These are phyloP conservation scores for Nymphaea colorata DNA, from an alignment of 164 flowering plant genomes.

Conservation along the genomic window DNA sequence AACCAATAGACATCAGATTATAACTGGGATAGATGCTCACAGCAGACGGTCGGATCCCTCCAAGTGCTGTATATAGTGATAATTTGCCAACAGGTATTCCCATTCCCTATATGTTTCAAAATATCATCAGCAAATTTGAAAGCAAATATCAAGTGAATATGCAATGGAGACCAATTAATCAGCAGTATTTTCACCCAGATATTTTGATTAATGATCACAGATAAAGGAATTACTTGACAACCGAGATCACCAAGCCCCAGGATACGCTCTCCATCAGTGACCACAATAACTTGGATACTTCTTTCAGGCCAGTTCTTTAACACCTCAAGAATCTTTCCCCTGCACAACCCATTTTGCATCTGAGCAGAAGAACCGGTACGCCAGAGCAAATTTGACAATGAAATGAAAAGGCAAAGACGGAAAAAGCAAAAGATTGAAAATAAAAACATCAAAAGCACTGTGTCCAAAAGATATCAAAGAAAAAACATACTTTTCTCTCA, in stretches of 20 bases:
- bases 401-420: no score
- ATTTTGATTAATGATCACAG: no score
- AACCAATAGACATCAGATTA: no score
- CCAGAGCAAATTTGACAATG: neutral
- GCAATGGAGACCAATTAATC: no score
- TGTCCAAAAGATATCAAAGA: no score
- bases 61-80: slow-evolving; percentile 72
- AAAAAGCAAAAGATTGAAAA: no score
- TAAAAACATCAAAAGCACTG: no score
- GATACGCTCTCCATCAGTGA: slow-evolving; percentile 83
- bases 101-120: slow-evolving; percentile 47
- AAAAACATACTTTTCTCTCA: slow-evolving; percentile 58
- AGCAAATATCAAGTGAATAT: no score
- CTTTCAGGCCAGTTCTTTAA: slow-evolving; percentile 91
- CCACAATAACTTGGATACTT: slow-evolving; percentile 72
- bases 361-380: neutral
- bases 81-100: slow-evolving; percentile 90
- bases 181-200: no score
- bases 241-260: slow-evolving; percentile 89
- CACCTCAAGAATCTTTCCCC: slow-evolving; percentile 76
- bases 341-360: slow-evolving; percentile 9
- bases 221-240: slow-evolving; percentile 44
- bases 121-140: no score
- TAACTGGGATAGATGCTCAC: slow-evolving; percentile 25
- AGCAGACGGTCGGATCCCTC: slow-evolving; percentile 78